Evolutionary conservation across 495 filamentous ascomycete species (phyloP), one percentile per base, ranked within the genome.

Genomic region (Xylaria venustula): DNA sequence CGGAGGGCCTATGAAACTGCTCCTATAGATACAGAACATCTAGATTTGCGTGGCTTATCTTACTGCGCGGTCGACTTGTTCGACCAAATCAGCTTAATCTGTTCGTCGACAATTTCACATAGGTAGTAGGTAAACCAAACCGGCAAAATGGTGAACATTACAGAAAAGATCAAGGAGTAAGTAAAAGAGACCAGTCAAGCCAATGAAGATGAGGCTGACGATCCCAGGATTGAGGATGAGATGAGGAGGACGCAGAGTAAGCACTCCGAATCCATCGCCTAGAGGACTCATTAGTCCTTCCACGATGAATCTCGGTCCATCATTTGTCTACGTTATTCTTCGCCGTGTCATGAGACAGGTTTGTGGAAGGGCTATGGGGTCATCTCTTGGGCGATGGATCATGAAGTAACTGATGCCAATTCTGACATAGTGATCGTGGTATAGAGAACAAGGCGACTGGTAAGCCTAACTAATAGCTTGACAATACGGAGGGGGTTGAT

Each of bases 91-190:
- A 0, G 6, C 28, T 28, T 23, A 40, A 19, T 51, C 36, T 15
- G 1, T 48, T 26, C 14, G 7, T 51, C 36, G 6, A 41, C 26
- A 3, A 15, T 50, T 58, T 34, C 23, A 30, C 42, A 34, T n/a
- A 51, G 23, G 44, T 52, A 46, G 30, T 5, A 34, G 11, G 5
- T 11, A 41, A 45, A 25, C 8, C 37, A 47, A 58, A 75, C 78
- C 73, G 80, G 60, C 85, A 92, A 83, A 66, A 98, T 99, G 95
- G 95, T 97, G 77, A 97, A 97, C 80, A 97, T 99, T 58, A 97
- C 94, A 54, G 95, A 99, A 47, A 98, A 96, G 84, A 99, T 99
- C 79, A 99, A 98, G 79, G 92, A 97, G 92, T 94, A 78, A 68
- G 88, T 75, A 7, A 5, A 1, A n/a, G 12, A 42, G 19, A 12